Evolutionary conservation across 2,329 filamentous ascomycete species (phyloP).

Genomic region (Colletotrichum endophyticum): DNA sequence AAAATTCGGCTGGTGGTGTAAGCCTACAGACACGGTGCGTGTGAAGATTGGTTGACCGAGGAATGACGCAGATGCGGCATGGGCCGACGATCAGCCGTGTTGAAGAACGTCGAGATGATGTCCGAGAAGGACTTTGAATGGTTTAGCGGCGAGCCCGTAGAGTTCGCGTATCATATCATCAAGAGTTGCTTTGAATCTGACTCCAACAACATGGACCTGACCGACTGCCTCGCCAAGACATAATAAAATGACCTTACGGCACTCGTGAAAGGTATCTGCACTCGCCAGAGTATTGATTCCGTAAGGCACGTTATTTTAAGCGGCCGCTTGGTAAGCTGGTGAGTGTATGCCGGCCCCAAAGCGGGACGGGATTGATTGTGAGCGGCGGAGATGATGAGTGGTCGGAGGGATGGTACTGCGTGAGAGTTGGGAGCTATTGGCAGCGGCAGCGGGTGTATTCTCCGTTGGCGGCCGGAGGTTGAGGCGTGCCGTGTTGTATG

Average conservation of each 20-base stretch:
- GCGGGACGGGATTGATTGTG: background rate
- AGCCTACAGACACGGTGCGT: background rate
- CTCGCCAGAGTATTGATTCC: background rate
- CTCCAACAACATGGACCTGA: background rate
- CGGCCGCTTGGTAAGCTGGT: background rate
- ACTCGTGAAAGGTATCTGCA: background rate
- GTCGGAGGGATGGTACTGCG: background rate
- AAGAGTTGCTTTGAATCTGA: background rate
- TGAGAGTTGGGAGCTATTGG: background rate
- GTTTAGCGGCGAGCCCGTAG: background rate
- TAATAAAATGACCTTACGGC: background rate
- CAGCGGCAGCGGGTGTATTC: background rate
- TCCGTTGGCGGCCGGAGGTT: background rate
- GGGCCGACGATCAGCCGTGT: background rate
- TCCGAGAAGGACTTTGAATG: background rate
- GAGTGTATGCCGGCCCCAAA: background rate
- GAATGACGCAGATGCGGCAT: background rate
- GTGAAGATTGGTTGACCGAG: background rate
- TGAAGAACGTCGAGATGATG: background rate
- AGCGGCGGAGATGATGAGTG: background rate
- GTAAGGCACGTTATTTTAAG: constrained; percentile 4
- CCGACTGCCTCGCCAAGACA: background rate
- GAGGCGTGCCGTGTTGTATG: background rate
- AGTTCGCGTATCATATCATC: background rate
- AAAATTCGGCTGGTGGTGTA: background rate